These are phyloP conservation scores for Ambrosiella beaveri DNA, from an alignment of 2,329 filamentous ascomycete genomes.

Conservation along the genomic window DNA sequence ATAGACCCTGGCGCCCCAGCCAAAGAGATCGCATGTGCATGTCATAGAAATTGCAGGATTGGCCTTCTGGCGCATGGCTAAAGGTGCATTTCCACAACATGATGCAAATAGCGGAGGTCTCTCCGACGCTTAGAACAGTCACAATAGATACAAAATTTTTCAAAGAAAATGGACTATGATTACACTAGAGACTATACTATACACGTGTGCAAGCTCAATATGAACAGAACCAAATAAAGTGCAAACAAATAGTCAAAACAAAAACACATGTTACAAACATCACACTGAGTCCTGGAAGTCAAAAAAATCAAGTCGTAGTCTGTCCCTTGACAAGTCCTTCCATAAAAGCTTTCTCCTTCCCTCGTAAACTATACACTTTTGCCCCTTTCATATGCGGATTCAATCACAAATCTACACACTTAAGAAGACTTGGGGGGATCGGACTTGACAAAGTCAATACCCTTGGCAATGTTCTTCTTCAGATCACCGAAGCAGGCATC, in stretches of 20 bases:
- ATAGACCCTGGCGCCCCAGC: too few relatives aligned
- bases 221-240: background rate
- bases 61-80: too few relatives aligned
- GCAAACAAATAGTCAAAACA: slow-evolving; percentile 1
- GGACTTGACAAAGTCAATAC: slow-evolving; percentile 39
- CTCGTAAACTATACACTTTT: background rate
- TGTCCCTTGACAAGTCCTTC: slow-evolving; percentile 4
- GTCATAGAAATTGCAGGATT: too few relatives aligned
- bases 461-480: slow-evolving; percentile 94
- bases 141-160: background rate
- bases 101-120: background rate
- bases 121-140: background rate
- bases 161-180: slow-evolving; percentile 10
- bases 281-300: background rate
- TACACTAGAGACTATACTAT: slow-evolving; percentile 11
- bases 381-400: background rate
- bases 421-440: slow-evolving; percentile 13
- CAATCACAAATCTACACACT: background rate
- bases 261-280: slow-evolving; percentile 5
- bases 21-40: too few relatives aligned
- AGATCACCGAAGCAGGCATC: slow-evolving; percentile 70
- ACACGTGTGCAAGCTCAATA: background rate
- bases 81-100: too few relatives aligned
- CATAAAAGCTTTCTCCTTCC: background rate
- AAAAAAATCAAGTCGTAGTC: slow-evolving; percentile 3